Base-by-base conservation (phyloP, 179 eudicot species). In the Spinacia oleracea region DNA sequence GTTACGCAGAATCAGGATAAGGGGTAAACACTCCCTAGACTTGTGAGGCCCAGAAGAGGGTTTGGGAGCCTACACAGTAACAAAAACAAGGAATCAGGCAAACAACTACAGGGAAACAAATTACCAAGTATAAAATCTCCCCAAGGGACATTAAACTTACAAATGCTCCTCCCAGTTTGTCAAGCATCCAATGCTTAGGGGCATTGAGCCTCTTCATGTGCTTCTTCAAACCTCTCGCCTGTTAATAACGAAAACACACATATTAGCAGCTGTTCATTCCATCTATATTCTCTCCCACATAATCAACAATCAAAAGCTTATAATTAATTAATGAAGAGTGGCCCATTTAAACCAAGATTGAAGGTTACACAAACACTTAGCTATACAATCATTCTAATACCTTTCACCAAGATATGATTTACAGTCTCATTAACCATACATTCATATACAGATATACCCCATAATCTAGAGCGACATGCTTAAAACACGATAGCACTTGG, bases 161-260 rank as follows among this genome's bases (percentile, higher is more conserved):
- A 78, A 89, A 89, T 20, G 92, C 92, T 38, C 90, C 88, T 66
- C 88, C 92, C 76, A 86, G 84, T 68, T 89, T 89, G 79, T 86
- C 92, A 50, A 89, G 84, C 88, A 84, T 86, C 89, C 88, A 89
- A 79, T 89, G 92, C 74, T 81, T 87, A 32, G 89, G 89, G 27
- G 92, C 92, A 89, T 89, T 89, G 70, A 87, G 92, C 90, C 90
- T 87, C 89, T 89, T 89, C 90, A 87, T 64, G 60, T 89, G 92
- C 60, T 89, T 89, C 88, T 86, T 89, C 90, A 89, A 82, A 2
- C 89, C 92, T 56, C 90, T 76, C 27, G 92, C 90, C 89, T 89
- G 85, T 38, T 2, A 14, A 74, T 40, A 56, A 64, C 65, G 56
- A 20, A 12, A 32, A 67, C 4, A 23, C 42, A 81, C 5, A 62